A percentile compares a stretch with the other conserved stretches of the same genome.
These are phyloP conservation scores for Ustilago tritici DNA, from an alignment of 1,284 basidiomycete genomes.

Conservation along the genomic window DNA sequence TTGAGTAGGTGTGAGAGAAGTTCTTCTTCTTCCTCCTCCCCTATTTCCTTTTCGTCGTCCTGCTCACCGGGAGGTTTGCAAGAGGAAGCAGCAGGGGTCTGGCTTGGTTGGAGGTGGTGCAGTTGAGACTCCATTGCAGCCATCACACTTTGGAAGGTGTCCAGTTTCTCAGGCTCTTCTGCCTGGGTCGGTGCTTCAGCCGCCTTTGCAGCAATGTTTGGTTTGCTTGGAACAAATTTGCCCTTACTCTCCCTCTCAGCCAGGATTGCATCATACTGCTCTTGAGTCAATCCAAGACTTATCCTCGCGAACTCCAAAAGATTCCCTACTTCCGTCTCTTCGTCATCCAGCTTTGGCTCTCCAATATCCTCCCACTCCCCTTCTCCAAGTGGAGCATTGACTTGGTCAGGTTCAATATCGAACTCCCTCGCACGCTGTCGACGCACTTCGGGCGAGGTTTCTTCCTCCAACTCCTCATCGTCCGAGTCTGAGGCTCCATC, in stretches of 20 bases:
- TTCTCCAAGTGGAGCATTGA: background rate
- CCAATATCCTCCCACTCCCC: conserved; percentile 19
- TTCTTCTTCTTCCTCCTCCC: conserved; percentile 32
- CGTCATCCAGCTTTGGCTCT: conserved; percentile 18
- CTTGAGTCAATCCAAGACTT: conserved; percentile 46
- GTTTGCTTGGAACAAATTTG: conserved; percentile 32
- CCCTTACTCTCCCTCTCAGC: conserved; percentile 39
- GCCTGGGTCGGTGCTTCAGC: background rate
- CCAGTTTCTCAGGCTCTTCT: conserved; percentile 14
- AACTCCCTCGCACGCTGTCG: conserved; percentile 28
- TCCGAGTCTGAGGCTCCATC: conserved; percentile 53
- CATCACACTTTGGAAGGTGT: conserved; percentile 47
- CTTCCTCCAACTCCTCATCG: conserved; percentile 38
- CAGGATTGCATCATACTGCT: conserved; percentile 54
- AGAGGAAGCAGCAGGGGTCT: background rate
- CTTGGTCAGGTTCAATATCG: conserved; percentile 31
- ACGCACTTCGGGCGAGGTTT: conserved; percentile 27
- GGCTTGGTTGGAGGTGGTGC: conserved; percentile 1
- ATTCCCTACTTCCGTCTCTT: conserved; percentile 44
- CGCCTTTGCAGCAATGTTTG: background rate
- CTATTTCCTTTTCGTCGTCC: background rate
- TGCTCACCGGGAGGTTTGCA: too few species aligned
- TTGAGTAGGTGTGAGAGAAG: conserved; percentile 33
- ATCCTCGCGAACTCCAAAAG: conserved; percentile 55
- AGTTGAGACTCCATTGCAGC: conserved; percentile 36